A percentile compares a stretch with the other conserved stretches of the same genome.
These are phyloP conservation scores for Nannizzia gypsea DNA, from an alignment of 2,329 filamentous ascomycete genomes.

Conservation along the genomic window DNA sequence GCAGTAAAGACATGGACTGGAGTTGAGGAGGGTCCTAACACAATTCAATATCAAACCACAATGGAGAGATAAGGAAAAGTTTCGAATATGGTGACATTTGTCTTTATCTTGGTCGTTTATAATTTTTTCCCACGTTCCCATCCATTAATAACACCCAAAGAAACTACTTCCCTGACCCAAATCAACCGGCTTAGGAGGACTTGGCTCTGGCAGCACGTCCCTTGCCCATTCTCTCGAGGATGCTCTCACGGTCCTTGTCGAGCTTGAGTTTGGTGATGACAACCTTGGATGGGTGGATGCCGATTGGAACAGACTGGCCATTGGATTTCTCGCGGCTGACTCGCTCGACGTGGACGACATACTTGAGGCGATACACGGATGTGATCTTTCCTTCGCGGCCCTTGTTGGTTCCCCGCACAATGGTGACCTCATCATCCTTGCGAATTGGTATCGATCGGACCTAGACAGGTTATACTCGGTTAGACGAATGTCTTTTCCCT, in stretches of 20 bases:
- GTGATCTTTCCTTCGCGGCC: conserved; percentile 97
- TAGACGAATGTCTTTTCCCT: background rate
- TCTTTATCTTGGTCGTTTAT: background rate
- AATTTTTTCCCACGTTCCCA: background rate
- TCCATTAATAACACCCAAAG: conserved; percentile 2
- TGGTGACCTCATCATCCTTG: conserved; percentile 91
- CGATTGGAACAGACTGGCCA: conserved; percentile 88
- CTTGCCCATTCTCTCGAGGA: conserved; percentile 37
- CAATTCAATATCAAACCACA: background rate
- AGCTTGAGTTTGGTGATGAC: conserved; percentile 99
- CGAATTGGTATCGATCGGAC: conserved; percentile 93
- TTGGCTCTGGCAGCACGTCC: conserved; percentile 30
- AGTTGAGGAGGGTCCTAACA: background rate
- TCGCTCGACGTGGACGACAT: conserved; percentile 92
- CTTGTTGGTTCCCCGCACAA: conserved; percentile 90
- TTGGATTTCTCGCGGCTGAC: conserved; percentile 95
- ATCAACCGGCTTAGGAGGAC: background rate
- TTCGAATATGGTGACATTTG: background rate
- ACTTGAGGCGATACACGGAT: conserved; percentile 97
- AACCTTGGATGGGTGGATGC: conserved; percentile 92
- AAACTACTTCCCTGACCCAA: background rate
- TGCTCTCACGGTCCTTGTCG: conserved; percentile 43
- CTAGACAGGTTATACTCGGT: conserved; percentile 34
- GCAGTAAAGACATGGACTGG: background rate
- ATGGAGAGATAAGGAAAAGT: background rate